A percentile compares a stretch with the other conserved stretches of the same genome.
Conservation (phyloP, 257 asterid species). For the Primulina huaijiensis region DNA sequence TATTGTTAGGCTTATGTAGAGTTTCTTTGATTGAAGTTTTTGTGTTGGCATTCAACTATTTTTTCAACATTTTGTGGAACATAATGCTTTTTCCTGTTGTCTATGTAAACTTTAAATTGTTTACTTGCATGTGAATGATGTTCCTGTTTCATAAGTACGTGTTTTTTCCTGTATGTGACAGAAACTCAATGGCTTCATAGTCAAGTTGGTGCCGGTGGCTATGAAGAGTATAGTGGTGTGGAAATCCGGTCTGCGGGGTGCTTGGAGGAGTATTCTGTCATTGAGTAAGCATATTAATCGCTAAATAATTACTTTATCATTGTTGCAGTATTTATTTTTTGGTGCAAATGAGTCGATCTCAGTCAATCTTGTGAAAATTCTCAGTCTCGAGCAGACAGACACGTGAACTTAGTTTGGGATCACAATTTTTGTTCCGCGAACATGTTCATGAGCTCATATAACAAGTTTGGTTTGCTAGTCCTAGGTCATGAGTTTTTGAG, state of each 20-base stretch:
- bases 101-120: neutral
- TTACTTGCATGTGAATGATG: neutral
- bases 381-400: neutral
- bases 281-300: slow-evolving; percentile 52
- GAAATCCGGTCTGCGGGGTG: slow-evolving; percentile 94
- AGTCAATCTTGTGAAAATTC: neutral
- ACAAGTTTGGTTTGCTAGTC: neutral
- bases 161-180: slow-evolving; percentile 32
- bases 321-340: neutral
- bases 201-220: slow-evolving; percentile 76
- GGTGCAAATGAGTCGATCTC: neutral
- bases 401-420: neutral
- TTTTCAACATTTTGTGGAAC: neutral
- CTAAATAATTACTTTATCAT: neutral
- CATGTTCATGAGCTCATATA: neutral
- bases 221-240: slow-evolving; percentile 85
- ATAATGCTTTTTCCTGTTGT: neutral
- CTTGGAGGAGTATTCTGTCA: slow-evolving; percentile 76
- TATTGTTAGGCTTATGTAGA: neutral
- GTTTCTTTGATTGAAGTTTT: slow-evolving; percentile 8
- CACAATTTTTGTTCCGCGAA: neutral
- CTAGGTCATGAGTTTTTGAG: too few relatives aligned
- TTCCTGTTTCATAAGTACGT: neutral
- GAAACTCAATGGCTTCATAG: slow-evolving; percentile 99
- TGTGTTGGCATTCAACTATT: neutral